Evolutionary conservation across 306 rosid species (phyloP).

Genomic region (Pachyrhizus erosus): DNA sequence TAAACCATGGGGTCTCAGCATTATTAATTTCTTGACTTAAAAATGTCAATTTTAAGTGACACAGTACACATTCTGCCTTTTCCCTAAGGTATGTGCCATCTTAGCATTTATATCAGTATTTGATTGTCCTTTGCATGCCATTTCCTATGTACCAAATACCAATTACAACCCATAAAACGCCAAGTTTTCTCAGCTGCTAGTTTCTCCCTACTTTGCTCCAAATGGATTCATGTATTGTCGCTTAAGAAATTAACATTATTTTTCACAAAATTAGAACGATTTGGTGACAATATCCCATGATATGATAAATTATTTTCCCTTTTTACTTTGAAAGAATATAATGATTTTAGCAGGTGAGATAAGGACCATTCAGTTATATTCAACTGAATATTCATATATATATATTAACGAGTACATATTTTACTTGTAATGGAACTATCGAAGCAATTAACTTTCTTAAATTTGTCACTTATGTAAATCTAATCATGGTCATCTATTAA

Average conservation of each 20-base stretch:
- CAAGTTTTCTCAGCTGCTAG: background rate
- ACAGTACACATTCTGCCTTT: background rate
- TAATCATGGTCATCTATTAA: background rate
- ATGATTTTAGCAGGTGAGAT: background rate
- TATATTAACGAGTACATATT: background rate
- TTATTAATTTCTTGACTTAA: conserved; percentile 1
- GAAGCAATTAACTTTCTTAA: background rate
- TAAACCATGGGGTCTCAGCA: conserved; percentile 4
- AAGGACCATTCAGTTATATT: background rate
- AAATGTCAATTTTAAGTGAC: background rate
- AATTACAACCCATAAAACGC: background rate
- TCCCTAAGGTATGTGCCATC: background rate
- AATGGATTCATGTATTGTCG: background rate
- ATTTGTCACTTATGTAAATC: background rate
- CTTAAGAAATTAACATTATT: background rate
- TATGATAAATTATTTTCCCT: background rate
- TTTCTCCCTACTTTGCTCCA: background rate
- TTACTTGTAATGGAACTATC: background rate
- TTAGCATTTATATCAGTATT: background rate
- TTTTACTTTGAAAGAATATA: background rate
- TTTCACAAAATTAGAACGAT: background rate
- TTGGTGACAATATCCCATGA: background rate
- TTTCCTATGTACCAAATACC: conserved; percentile 3
- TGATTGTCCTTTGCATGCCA: conserved; percentile 23
- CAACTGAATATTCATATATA: background rate